Evolutionary conservation across 23 red algal species (phyloP), one percentile per base, ranked within the genome.

Genomic region (Porphyridium purpureum): DNA sequence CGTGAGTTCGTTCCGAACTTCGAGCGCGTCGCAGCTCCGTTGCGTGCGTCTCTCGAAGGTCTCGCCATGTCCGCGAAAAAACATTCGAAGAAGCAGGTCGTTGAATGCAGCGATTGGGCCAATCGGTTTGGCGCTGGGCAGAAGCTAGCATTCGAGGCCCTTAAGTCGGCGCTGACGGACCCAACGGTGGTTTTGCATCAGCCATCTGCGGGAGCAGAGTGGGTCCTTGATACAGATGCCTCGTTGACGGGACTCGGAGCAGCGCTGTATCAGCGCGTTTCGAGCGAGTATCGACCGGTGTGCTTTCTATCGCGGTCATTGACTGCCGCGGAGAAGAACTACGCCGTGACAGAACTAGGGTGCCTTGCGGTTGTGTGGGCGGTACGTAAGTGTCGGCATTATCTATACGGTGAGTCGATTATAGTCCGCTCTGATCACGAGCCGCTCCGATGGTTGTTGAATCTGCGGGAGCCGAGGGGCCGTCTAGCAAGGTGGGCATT

Each of bases 321-420:
- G 19, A 59, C 0, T 24, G 32, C 11, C 8, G 42, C 40, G 0
- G 50, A 61, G 4, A 35, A 23, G 7, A 59, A 62, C 28, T 67
- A 69, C 31, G 52, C 14, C 9, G 48, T 24, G 1, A 7, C 21
- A 6, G 40, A 80, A 44, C 56, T 21, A 20, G 21, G 67, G 25
- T 56, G 46, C 19, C 49, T 67, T 11, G 74, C 52, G 20, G 74
- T 69, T 9, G 59, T 75, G 0, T 75, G 42, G 59, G 20, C 59
- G 3, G 6, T 75, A 4, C 0, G 19, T 5, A 57, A 33, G 19
- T 23, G 48, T 9, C 70, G 46, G 24, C 35, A 11, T 4, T 41
- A 75, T 33, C 27, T 67, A 2, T n/a, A 42, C 0, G 27, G 35
- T 21, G 35, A 3, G 9, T 30, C 32, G 1, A 41, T 80, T 0